Evolutionary conservation across 179 eudicot species (phyloP), one percentile per base, ranked within the genome.

Genomic region (Silene coronaria): DNA sequence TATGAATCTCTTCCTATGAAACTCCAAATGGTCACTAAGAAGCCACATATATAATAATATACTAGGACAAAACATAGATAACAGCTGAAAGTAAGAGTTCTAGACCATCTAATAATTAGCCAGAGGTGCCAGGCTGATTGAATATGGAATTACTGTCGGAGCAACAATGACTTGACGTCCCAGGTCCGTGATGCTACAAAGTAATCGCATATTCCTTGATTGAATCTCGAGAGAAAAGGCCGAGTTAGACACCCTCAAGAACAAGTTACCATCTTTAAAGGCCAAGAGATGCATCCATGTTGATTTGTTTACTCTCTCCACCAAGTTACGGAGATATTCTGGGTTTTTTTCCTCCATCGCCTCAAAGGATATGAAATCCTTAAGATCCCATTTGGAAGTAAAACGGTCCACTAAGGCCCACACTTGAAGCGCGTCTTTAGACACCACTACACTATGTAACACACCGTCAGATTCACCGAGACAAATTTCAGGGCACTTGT

Each of bases 281-380:
- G 83, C 83, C 83, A 72, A 60, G 10, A 76, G 75, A 23, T 77
- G 74, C 69, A 80, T 73, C 83, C 83, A 81, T 24, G 62, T 3
- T 28, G 69, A 66, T 38, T 51, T 17, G 28, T 66, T 55, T 9
- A 77, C 75, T 23, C 75, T 80, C 34, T 59, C 71, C 1, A 48
- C 80, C 46, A 80, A 28, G 55, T 76, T 77, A 58, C 46, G 36
- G 2, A 80, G 28, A 9, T 66, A 72, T 17, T 73, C 57, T 26
- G 58, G 77, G 26, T 80, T 80, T 14, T 73, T 60, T 67, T 67
- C 17, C 36, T 80, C 83, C 26, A 80, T 72, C 9, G 48, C 53
- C 26, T 58, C 16, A 10, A 77, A 80, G 8, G 71, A 28, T 48
- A 80, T 59, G 74, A 73, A 77, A 34, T 68, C 70, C 71, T 9